A percentile compares a stretch with the other conserved stretches of the same genome.
Conservation (phyloP, 2,329 filamentous ascomycete genomes). For the Didymella keratinophila region DNA sequence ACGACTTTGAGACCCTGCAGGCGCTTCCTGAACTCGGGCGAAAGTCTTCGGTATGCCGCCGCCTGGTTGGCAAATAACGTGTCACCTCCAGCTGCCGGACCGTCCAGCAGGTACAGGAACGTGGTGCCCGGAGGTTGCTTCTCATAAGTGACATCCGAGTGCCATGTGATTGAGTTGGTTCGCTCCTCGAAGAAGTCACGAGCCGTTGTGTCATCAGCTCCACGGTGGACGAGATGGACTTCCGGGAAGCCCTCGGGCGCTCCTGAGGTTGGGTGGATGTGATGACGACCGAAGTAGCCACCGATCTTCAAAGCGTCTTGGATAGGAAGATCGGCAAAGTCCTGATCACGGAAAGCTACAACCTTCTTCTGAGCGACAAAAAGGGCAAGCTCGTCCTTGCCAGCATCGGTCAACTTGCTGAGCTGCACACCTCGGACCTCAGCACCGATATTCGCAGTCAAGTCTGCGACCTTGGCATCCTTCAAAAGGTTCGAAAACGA, state of each 20-base stretch:
- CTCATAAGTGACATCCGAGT: slow-evolving; percentile 89
- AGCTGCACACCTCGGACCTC: slow-evolving; percentile 77
- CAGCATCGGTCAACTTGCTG: slow-evolving; percentile 70
- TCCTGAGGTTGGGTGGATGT: slow-evolving; percentile 82
- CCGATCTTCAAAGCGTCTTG: slow-evolving; percentile 72
- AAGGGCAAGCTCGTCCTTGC: slow-evolving; percentile 78
- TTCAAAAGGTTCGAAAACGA: slow-evolving; percentile 72
- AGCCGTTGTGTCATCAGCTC: slow-evolving; percentile 68
- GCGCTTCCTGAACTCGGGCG: slow-evolving; percentile 78
- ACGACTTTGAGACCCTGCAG: slow-evolving; percentile 81
- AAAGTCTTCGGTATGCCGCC: slow-evolving; percentile 82
- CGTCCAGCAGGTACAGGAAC: slow-evolving; percentile 87
- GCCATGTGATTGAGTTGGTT: slow-evolving; percentile 86
- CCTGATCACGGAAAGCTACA: slow-evolving; percentile 76
- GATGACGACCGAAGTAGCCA: slow-evolving; percentile 79
- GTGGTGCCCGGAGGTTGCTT: slow-evolving; percentile 88
- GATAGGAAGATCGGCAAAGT: slow-evolving; percentile 71
- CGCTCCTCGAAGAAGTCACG: slow-evolving; percentile 71
- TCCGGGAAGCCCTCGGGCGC: slow-evolving; percentile 76
- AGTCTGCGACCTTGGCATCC: slow-evolving; percentile 62
- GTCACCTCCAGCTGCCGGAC: slow-evolving; percentile 80
- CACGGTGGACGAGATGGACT: slow-evolving; percentile 80
- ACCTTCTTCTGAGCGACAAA: slow-evolving; percentile 80
- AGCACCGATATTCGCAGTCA: slow-evolving; percentile 77
- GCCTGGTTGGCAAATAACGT: slow-evolving; percentile 82